Evolutionary conservation across 2,329 filamentous ascomycete genomes (phyloP).

Genomic region (Xenoacremonium recifei): DNA sequence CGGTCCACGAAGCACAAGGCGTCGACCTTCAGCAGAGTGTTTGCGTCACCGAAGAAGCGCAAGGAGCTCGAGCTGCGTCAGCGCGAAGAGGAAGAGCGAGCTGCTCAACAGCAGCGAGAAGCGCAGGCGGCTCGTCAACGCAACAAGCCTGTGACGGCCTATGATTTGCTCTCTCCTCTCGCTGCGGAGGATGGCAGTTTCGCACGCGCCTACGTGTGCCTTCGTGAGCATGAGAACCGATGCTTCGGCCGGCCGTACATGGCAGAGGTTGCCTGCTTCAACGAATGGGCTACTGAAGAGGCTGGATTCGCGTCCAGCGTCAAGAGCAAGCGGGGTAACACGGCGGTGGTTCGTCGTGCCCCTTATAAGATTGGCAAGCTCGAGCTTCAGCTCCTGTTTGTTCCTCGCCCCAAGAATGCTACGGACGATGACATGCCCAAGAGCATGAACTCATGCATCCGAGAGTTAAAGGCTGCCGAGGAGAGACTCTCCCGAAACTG

Average conservation of each 20-base stretch:
- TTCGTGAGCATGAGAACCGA: slow-evolving; percentile 86
- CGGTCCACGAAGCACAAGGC: slow-evolving; percentile 71
- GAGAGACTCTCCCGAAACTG: slow-evolving; percentile 73
- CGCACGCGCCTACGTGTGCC: slow-evolving; percentile 86
- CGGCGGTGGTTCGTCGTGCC: slow-evolving; percentile 72
- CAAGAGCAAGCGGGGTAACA: slow-evolving; percentile 84
- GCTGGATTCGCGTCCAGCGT: slow-evolving; percentile 76
- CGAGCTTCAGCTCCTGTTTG: slow-evolving; percentile 89
- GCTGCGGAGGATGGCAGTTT: slow-evolving; percentile 93
- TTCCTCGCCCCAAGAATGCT: slow-evolving; percentile 83
- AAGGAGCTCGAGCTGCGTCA: slow-evolving; percentile 88
- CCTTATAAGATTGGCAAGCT: slow-evolving; percentile 98
- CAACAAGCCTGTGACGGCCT: slow-evolving; percentile 67
- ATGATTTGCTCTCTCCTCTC: slow-evolving; percentile 82
- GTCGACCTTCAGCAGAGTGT: slow-evolving; percentile 87
- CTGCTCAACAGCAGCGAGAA: slow-evolving; percentile 62
- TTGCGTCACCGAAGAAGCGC: slow-evolving; percentile 93
- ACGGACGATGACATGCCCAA: slow-evolving; percentile 97
- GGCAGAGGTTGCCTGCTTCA: slow-evolving; percentile 92
- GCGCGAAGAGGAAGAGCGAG: slow-evolving; percentile 77
- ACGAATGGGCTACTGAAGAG: slow-evolving; percentile 96
- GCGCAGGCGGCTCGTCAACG: slow-evolving; percentile 58
- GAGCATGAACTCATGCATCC: slow-evolving; percentile 95
- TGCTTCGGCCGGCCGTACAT: slow-evolving; percentile 87
- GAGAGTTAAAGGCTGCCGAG: slow-evolving; percentile 89